Conservation (phyloP, 805 yeast genomes). For the Candida loeiensis region DNA sequence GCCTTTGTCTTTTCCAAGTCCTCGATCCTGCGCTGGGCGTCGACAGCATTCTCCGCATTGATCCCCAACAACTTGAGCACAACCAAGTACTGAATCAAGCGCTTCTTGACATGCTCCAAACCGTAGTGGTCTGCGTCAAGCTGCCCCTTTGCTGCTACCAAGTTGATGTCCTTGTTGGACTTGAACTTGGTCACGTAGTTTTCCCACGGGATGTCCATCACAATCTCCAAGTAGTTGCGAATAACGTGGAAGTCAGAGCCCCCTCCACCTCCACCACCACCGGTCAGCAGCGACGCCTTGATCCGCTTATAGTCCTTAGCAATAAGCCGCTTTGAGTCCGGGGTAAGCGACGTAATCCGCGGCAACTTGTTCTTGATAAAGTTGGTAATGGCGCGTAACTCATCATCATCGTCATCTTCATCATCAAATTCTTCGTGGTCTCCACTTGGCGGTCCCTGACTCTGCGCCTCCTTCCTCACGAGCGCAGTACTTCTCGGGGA, state of each 20-base stretch:
- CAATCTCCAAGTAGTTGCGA: constrained; percentile 60
- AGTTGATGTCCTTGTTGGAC: constrained; percentile 45
- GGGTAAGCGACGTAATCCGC: constrained; percentile 27
- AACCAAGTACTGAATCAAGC: constrained; percentile 76
- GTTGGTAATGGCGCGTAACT: constrained; percentile 32
- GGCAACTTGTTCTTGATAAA: constrained; percentile 38
- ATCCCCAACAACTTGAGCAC: constrained; percentile 59
- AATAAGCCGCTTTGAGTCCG: constrained; percentile 39
- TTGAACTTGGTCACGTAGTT: constrained; percentile 27
- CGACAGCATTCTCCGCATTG: constrained; percentile 26
- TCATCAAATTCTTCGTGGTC: constrained; percentile 21
- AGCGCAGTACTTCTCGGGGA: constrained; percentile 26
- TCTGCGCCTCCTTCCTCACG: constrained; percentile 12
- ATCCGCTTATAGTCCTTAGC: constrained; percentile 53
- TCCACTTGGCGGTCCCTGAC: constrained; percentile 8
- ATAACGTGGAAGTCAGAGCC: constrained; percentile 64
- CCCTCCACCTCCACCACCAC: constrained; percentile 32
- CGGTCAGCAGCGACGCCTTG: constrained; percentile 44
- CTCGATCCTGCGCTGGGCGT: constrained; percentile 5
- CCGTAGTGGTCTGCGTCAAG: constrained; percentile 44
- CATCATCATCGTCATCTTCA: constrained; percentile 47
- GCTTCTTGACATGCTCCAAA: constrained; percentile 56
- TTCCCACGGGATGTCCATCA: constrained; percentile 65
- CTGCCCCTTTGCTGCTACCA: constrained; percentile 38
- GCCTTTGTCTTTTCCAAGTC: constrained; percentile 5